phyloP scores from a whole-genome alignment of 148 eudicot genomes.

The Linanthus parryae region DNA sequence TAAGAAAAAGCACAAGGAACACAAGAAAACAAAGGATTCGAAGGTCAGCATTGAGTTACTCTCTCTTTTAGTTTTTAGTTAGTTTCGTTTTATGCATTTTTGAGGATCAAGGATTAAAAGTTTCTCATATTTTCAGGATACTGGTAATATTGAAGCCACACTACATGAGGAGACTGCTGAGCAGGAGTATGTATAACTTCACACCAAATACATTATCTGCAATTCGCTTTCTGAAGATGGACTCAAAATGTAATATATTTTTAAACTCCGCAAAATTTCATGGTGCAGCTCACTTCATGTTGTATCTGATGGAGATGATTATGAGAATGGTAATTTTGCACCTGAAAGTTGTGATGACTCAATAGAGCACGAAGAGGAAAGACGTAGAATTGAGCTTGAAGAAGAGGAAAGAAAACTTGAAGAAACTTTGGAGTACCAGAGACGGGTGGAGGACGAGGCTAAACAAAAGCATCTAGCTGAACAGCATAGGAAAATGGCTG shows the following conservation, averaged over 20 bases:
- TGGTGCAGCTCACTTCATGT: constrained; percentile 44
- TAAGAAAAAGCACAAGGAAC: constrained; percentile 67
- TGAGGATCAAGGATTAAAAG: constrained; percentile 1
- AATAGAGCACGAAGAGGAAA: constrained; percentile 41
- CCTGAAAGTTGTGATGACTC: constrained; percentile 32
- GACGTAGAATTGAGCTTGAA: constrained; percentile 70
- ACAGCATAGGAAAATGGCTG: constrained; percentile 40
- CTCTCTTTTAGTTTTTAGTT: background rate
- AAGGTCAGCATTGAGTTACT: constrained; percentile 43
- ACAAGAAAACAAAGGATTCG: constrained; percentile 56
- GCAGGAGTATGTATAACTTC: constrained; percentile 30
- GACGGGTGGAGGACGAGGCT: constrained; percentile 81
- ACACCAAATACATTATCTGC: background rate
- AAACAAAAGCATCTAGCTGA: constrained; percentile 87
- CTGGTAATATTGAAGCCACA: constrained; percentile 33
- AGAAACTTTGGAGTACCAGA: constrained; percentile 88
- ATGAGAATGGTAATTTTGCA: constrained; percentile 29
- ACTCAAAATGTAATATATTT: constrained; percentile 5
- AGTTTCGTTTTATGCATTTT: background rate
- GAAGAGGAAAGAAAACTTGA: constrained; percentile 94
- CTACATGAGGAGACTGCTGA: constrained; percentile 35
- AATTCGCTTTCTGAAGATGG: background rate
- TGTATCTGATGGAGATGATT: constrained; percentile 36
- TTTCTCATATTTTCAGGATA: constrained; percentile 41
- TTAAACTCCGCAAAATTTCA: constrained; percentile 11